A percentile compares a stretch with the other conserved stretches of the same genome.
Conservation (phyloP, 2,329 filamentous ascomycete species). For the Cryphonectria naterciae region DNA sequence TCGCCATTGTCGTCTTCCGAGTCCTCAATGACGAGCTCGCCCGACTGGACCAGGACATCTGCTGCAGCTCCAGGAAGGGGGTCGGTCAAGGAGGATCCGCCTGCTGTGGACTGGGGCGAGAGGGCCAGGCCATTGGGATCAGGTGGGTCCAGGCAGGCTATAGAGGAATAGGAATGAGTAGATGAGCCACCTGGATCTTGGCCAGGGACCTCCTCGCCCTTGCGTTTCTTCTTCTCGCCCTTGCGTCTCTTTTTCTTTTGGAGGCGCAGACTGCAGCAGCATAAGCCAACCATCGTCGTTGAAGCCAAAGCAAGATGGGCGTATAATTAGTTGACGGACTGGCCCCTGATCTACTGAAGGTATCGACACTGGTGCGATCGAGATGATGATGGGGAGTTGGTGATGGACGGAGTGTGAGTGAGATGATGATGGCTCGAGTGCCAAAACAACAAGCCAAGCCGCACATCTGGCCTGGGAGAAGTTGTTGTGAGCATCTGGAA, state of each 20-base stretch:
- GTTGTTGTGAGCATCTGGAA: neutral
- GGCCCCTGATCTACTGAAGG: neutral
- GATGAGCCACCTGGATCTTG: conserved; percentile 23
- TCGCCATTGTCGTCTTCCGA: conserved; percentile 49
- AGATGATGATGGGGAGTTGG: neutral
- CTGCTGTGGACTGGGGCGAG: conserved; percentile 27
- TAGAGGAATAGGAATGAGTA: conserved; percentile 31
- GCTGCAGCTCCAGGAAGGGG: conserved; percentile 29
- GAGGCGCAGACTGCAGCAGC: conserved; percentile 38
- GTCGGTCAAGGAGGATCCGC: conserved; percentile 31
- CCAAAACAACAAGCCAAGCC: neutral
- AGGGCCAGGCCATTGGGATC: conserved; percentile 28
- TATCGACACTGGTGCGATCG: neutral
- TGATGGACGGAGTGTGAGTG: neutral
- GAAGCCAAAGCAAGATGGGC: neutral
- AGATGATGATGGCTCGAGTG: neutral
- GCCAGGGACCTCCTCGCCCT: conserved; percentile 7
- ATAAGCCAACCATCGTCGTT: conserved; percentile 40
- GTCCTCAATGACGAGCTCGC: conserved; percentile 42
- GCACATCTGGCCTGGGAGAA: neutral
- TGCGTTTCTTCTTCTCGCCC: conserved; percentile 7
- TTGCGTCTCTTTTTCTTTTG: conserved; percentile 19
- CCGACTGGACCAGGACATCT: conserved; percentile 33
- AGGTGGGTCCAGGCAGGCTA: conserved; percentile 30
- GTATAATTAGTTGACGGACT: no score